phyloP scores from a whole-genome alignment of 306 rosid genomes.

The Trifolium repens region DNA sequence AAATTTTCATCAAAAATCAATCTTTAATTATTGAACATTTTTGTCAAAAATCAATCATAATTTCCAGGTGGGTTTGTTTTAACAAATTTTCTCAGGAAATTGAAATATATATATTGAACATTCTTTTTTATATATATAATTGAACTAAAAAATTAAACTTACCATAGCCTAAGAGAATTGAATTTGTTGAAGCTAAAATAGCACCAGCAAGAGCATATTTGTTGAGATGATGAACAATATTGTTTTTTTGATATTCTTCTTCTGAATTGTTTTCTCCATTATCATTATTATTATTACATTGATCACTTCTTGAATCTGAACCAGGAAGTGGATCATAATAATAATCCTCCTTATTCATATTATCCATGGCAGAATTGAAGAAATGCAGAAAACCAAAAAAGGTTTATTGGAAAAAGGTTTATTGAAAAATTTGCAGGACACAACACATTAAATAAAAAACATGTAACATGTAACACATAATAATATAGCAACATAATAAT shows the following conservation, averaged over 20 bases:
- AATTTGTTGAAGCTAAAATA: slow-evolving; percentile 79
- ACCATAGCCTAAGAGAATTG: slow-evolving; percentile 86
- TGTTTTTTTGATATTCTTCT: neutral
- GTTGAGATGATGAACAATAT: slow-evolving; percentile 51
- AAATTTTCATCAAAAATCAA: no score
- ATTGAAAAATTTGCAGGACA: neutral
- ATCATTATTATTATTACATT: neutral
- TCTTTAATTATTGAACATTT: no score
- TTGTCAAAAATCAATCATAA: neutral
- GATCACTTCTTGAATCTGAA: slow-evolving; percentile 38
- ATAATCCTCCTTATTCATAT: slow-evolving; percentile 9
- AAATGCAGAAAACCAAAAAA: slow-evolving; percentile 30
- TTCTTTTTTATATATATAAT: neutral
- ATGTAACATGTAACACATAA: no score
- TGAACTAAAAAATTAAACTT: neutral
- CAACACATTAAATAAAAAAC: neutral
- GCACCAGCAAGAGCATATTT: slow-evolving; percentile 69
- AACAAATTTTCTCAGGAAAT: neutral
- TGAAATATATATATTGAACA: neutral
- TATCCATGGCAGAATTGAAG: neutral
- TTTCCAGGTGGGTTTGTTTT: neutral
- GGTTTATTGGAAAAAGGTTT: neutral
- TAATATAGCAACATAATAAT: neutral
- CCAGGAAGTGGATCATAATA: slow-evolving; percentile 48
- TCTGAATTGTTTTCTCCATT: no score